Percentiles rank a stretch among this genome's conserved stretches.
These are phyloP conservation scores for Xylaria polymorpha DNA, from an alignment of 2,329 filamentous ascomycete species.

Conservation along the genomic window DNA sequence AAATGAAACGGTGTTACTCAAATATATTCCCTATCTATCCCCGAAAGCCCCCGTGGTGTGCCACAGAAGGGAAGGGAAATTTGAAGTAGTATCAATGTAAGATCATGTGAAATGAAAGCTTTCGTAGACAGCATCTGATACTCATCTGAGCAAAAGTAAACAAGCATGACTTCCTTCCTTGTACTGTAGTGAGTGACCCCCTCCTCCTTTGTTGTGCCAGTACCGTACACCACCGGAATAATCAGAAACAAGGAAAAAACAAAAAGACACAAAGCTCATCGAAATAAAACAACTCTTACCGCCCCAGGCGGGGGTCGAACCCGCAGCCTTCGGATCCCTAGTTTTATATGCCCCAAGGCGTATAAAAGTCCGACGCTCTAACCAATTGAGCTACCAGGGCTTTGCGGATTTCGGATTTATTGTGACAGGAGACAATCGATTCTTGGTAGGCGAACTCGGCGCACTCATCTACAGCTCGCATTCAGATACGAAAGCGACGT, in stretches of 20 bases:
- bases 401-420: neutral
- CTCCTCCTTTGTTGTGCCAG: neutral
- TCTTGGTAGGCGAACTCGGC: neutral
- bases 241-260: neutral
- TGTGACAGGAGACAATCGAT: neutral
- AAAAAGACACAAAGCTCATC: neutral
- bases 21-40: neutral
- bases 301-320: slow-evolving; percentile 50
- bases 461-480: too few relatives aligned
- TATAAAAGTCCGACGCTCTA: slow-evolving; percentile 45
- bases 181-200: neutral
- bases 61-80: neutral
- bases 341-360: neutral
- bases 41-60: neutral
- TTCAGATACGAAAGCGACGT: too few relatives aligned
- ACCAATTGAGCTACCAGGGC: slow-evolving; percentile 45
- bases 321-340: slow-evolving; percentile 51
- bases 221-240: neutral
- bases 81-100: neutral
- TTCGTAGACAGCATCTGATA: too few relatives aligned
- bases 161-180: too few relatives aligned
- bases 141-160: neutral
- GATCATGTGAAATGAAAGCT: neutral
- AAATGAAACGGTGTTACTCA: neutral
- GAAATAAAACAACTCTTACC: slow-evolving; percentile 15